Percentiles rank a stretch among this genome's conserved stretches.
Conservation (phyloP, 768 basidiomycete species). For the Omphalotus guepiniiformis region DNA sequence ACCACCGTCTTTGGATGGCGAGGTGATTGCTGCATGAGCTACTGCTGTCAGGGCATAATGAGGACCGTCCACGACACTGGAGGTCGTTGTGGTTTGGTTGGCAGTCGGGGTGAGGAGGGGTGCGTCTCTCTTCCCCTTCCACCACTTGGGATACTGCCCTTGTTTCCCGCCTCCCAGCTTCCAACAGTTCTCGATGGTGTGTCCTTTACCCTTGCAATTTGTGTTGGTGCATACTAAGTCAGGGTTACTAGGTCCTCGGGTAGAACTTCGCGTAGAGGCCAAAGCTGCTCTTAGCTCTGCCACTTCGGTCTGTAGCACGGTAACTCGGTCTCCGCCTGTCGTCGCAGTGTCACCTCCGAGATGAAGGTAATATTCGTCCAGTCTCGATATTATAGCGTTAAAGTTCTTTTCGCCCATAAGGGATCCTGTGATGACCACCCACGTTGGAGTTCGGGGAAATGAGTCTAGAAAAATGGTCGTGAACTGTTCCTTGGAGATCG, state of each 20-base stretch:
- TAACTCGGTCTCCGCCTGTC: not conserved
- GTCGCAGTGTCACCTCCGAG: not conserved
- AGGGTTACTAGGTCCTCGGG: not conserved
- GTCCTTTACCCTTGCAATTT: constrained; percentile 18
- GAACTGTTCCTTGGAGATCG: not conserved
- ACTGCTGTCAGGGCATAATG: too few species aligned
- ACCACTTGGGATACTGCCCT: constrained; percentile 17
- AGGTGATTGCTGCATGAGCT: too few species aligned
- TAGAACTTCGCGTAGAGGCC: not conserved
- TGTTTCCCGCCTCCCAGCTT: constrained; percentile 23
- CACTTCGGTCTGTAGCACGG: not conserved
- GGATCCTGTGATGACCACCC: not conserved
- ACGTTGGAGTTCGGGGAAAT: not conserved
- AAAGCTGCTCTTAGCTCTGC: not conserved
- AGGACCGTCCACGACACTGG: too few species aligned
- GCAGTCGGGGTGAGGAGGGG: not conserved
- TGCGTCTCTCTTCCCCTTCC: constrained; percentile 8
- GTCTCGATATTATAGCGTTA: not conserved
- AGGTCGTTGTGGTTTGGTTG: not conserved
- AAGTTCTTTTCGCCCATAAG: not conserved
- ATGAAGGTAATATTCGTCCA: not conserved
- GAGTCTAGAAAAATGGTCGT: not conserved
- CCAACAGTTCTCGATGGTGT: constrained; percentile 19
- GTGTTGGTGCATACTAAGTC: constrained; percentile 4
- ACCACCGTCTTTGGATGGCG: too few species aligned